These are phyloP conservation scores for Avena insularis DNA, from an alignment of 176 grass and related monocot species.

Conservation along the genomic window DNA sequence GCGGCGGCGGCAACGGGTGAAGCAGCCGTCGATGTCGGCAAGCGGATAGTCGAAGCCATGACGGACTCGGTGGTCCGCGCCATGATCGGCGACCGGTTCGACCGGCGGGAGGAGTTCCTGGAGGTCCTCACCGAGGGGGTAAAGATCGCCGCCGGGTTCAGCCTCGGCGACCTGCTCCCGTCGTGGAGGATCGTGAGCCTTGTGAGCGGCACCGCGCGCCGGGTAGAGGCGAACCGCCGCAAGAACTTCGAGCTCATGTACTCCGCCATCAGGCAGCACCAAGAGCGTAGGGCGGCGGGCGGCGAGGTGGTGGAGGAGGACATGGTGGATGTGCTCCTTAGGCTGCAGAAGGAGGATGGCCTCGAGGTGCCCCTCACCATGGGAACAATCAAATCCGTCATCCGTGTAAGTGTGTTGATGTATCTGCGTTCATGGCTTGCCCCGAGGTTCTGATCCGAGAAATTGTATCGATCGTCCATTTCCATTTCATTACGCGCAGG, in stretches of 20 bases:
- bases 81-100: constrained; percentile 42
- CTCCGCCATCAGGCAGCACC: constrained; percentile 23
- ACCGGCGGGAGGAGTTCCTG: constrained; percentile 18
- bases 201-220: neutral
- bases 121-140: neutral
- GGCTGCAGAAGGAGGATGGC: constrained; percentile 21
- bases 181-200: neutral
- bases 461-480: neutral
- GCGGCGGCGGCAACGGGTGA: neutral
- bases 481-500: constrained; percentile 1
- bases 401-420: neutral
- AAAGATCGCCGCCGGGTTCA: neutral
- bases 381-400: constrained; percentile 29
- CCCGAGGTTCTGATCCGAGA: neutral
- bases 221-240: neutral
- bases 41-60: neutral
- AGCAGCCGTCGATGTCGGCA: neutral
- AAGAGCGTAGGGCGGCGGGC: neutral
- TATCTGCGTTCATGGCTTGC: too few relatives aligned
- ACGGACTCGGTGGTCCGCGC: constrained; percentile 5
- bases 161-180: constrained; percentile 22
- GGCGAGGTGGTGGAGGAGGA: neutral
- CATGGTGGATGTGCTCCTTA: constrained; percentile 16
- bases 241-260: constrained; percentile 36
- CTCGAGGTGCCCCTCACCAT: neutral